Percentiles rank a stretch among this genome's conserved stretches.
These are phyloP conservation scores for Lepidium sativum DNA, from an alignment of 345 rosid genomes.

Conservation along the genomic window DNA sequence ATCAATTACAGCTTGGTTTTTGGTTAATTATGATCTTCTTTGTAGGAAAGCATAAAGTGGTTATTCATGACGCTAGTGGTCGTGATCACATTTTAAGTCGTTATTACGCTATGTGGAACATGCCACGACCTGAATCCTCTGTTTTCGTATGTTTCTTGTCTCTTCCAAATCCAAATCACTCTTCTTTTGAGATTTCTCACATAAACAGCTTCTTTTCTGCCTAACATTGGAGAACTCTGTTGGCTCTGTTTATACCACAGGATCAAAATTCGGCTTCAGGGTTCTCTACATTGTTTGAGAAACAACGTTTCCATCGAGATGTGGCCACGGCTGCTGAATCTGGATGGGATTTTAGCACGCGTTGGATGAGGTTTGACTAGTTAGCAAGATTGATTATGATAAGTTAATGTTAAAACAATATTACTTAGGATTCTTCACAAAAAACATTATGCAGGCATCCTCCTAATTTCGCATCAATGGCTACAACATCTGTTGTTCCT, in stretches of 20 bases:
- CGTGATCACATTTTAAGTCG: constrained; percentile 50
- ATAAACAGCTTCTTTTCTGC: no score
- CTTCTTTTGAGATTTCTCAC: no score
- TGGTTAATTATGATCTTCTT: background rate
- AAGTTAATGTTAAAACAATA: no score
- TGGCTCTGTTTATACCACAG: constrained; percentile 24
- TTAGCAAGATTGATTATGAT: background rate
- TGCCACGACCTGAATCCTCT: constrained; percentile 79
- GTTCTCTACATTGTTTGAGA: constrained; percentile 35
- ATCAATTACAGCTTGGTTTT: background rate
- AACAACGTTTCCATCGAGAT: constrained; percentile 55
- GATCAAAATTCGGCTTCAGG: constrained; percentile 59
- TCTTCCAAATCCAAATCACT: no score
- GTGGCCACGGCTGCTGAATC: constrained; percentile 87
- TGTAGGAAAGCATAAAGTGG: constrained; percentile 60
- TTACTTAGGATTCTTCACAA: background rate
- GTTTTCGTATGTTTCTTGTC: constrained; percentile 39
- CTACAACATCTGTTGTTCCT: constrained; percentile 72
- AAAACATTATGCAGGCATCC: constrained; percentile 39
- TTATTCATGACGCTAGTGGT: constrained; percentile 41
- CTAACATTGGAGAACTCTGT: background rate
- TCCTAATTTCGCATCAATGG: constrained; percentile 45
- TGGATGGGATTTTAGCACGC: constrained; percentile 85
- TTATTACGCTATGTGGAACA: constrained; percentile 88
- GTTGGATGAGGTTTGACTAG: constrained; percentile 79